A percentile compares a stretch with the other conserved stretches of the same genome.
Evolutionary conservation across 1,284 basidiomycete species (phyloP).

Genomic region (Ustilago lituana): DNA sequence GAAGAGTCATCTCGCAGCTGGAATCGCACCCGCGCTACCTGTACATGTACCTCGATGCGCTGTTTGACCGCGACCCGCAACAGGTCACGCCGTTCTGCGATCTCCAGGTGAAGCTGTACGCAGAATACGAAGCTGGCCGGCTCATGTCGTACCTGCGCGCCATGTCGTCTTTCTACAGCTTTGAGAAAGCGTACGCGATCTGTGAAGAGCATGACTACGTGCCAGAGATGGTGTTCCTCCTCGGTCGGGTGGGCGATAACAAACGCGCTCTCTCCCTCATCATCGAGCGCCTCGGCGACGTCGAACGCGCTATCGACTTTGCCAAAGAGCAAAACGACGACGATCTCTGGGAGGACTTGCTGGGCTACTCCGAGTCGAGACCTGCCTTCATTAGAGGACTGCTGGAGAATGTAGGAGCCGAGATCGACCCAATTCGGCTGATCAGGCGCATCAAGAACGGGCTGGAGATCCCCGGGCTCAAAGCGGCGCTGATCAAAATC

Average conservation of each 20-base stretch:
- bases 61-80: constrained; percentile 87
- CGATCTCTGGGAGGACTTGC: constrained; percentile 96
- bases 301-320: constrained; percentile 94
- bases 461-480: constrained; percentile 92
- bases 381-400: constrained; percentile 95
- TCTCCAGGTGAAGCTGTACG: constrained; percentile 86
- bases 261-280: constrained; percentile 92
- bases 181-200: constrained; percentile 90
- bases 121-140: constrained; percentile 81
- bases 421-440: constrained; percentile 92
- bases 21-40: constrained; percentile 81
- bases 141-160: constrained; percentile 91
- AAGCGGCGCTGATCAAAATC: constrained; percentile 93
- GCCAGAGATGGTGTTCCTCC: constrained; percentile 94
- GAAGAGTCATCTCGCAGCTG: constrained; percentile 87
- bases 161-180: constrained; percentile 84
- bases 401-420: constrained; percentile 89
- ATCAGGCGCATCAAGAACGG: constrained; percentile 95
- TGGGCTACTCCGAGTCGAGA: constrained; percentile 91
- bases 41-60: constrained; percentile 90
- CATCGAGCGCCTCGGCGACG: constrained; percentile 92
- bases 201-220: constrained; percentile 88
- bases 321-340: constrained; percentile 96
- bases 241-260: constrained; percentile 97
- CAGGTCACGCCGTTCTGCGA: constrained; percentile 84